Evolutionary conservation across 805 yeast species (phyloP).

Genomic region (Saccharomycopsis schoenii): DNA sequence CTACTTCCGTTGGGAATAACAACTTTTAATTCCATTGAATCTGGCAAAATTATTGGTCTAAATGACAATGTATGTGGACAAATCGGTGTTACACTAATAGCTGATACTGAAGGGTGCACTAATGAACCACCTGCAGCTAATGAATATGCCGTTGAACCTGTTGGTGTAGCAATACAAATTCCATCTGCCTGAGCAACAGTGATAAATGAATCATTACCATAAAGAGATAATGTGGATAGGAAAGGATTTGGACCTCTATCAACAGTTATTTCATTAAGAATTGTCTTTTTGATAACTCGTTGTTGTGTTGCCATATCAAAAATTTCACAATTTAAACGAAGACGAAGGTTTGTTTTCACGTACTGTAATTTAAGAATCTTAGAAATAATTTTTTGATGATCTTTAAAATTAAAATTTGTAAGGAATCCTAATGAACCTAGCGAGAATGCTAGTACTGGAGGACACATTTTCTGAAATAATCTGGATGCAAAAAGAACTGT

Average conservation of each 20-base stretch:
- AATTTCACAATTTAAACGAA: conserved; percentile 72
- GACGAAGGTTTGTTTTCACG: conserved; percentile 67
- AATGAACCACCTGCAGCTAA: conserved; percentile 91
- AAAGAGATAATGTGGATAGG: conserved; percentile 80
- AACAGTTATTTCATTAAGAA: conserved; percentile 79
- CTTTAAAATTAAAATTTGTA: conserved; percentile 41
- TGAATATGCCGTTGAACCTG: conserved; percentile 95
- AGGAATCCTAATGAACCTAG: conserved; percentile 60
- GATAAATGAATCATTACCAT: conserved; percentile 75
- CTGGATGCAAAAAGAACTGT: conserved; percentile 58
- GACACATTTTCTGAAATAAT: conserved; percentile 47
- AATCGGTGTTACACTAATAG: conserved; percentile 87
- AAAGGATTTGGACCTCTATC: conserved; percentile 94
- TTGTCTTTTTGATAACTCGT: conserved; percentile 58
- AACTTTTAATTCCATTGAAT: conserved; percentile 76
- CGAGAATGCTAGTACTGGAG: conserved; percentile 57
- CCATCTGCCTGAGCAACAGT: conserved; percentile 96
- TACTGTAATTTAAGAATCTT: conserved; percentile 22
- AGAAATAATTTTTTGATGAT: conserved; percentile 28
- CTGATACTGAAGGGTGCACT: conserved; percentile 90
- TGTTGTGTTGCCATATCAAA: conserved; percentile 42
- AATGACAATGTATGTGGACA: conserved; percentile 94
- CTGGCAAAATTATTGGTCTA: conserved; percentile 86
- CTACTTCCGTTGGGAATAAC: conserved; percentile 76
- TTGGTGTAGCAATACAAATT: conserved; percentile 83